These are phyloP conservation scores for Diaporthe citriasiana DNA, from an alignment of 2,329 filamentous ascomycete species.

Conservation along the genomic window DNA sequence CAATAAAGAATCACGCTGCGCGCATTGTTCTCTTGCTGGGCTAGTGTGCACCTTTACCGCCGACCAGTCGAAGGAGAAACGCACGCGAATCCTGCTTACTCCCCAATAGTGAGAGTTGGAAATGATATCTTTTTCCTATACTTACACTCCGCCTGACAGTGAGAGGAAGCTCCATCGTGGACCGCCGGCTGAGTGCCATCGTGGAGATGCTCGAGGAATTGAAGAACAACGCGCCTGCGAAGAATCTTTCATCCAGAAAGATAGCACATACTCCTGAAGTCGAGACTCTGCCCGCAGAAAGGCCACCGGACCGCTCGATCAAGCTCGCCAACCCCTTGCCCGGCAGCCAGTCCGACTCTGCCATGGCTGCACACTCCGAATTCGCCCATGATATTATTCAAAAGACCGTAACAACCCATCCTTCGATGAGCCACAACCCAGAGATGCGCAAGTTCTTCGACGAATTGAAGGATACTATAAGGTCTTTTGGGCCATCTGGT, in stretches of 20 bases:
- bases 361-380: constrained; percentile 1
- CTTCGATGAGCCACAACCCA: background rate
- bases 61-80: background rate
- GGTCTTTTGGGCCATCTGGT: background rate
- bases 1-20: constrained; percentile 15
- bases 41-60: constrained; percentile 5
- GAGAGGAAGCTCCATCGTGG: constrained; percentile 10
- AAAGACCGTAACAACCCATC: background rate
- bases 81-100: constrained; percentile 1
- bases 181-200: background rate
- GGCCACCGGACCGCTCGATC: background rate
- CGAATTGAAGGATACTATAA: background rate
- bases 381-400: background rate
- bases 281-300: background rate
- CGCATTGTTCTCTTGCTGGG: constrained; percentile 2
- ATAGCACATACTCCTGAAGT: background rate
- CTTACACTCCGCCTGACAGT: background rate
- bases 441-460: constrained; percentile 5
- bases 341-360: constrained; percentile 3
- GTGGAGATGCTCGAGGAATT: constrained; percentile 9
- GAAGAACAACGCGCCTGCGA: background rate
- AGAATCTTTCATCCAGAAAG: background rate
- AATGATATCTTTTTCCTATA: background rate
- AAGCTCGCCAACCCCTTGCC: background rate
- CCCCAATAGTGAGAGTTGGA: background rate